Evolutionary conservation across 148 eudicot genomes (phyloP), one percentile per base, ranked within the genome.

Genomic region (Limonium bicolor): DNA sequence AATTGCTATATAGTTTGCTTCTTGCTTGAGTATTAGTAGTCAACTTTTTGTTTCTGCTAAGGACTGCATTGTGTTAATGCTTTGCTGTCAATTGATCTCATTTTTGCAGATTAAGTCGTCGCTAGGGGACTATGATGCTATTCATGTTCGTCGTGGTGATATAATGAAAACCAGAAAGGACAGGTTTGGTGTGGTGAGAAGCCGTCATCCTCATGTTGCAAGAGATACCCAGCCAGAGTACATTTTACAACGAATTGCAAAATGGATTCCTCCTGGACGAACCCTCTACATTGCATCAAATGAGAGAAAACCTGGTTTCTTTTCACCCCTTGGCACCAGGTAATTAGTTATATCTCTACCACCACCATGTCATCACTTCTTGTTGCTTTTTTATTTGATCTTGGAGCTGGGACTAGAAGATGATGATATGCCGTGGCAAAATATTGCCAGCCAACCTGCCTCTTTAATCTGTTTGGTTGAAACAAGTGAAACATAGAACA

Each of bases 61-160:
- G n/a, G n/a, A n/a, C n/a, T n/a, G n/a, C n/a, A n/a, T n/a, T n/a
- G n/a, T n/a, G n/a, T n/a, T n/a, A n/a, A n/a, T n/a, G n/a, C n/a
- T n/a, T n/a, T n/a, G n/a, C 31, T 54, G 37, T 45, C 14, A 31
- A 38, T 51, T 26, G 40, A 19, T 11, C 17, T 23, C 7, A 46
- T n/a, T n/a, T n/a, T n/a, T n/a, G 38, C 70, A 90, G 97, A 73
- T 90, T 57, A 90, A 74, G 62, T 64, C 57, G 22, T 64, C 60
- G 48, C 97, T 90, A 51, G 93, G 86, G 37, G 95, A 84, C 61
- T 90, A 90, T 48, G 97, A 80, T 73, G 97, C 97, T 51, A 64
- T 90, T 13, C 97, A 90, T 76, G 97, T 90, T 42, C 87, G 97
- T 8, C 76, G 97, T 39, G 97, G 97, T 35, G 97, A 90, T 67